Percentiles rank a stretch among this genome's conserved stretches.
These are phyloP conservation scores for Monascus ruber DNA, from an alignment of 2,329 filamentous ascomycete species.

Conservation along the genomic window DNA sequence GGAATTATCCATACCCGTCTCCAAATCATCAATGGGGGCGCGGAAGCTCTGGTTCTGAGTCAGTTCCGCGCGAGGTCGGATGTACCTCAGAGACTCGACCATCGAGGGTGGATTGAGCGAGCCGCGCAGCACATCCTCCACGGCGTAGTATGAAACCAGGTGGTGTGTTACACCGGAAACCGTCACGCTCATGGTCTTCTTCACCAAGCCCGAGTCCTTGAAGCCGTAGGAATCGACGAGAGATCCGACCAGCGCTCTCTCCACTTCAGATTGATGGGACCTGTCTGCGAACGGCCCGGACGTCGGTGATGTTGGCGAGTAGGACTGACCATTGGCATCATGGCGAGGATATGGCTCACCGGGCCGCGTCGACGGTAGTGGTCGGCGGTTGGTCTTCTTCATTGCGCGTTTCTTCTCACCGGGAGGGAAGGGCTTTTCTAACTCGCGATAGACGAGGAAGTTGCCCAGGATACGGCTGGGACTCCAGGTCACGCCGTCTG, in stretches of 20 bases:
- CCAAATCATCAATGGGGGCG: slow-evolving; percentile 51
- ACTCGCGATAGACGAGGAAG: slow-evolving; percentile 74
- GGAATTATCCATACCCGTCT: slow-evolving; percentile 30
- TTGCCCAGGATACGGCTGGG: slow-evolving; percentile 77
- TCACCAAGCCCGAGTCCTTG: slow-evolving; percentile 69
- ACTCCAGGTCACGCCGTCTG: slow-evolving; percentile 82
- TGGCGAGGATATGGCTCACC: slow-evolving; percentile 43
- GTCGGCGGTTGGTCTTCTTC: slow-evolving; percentile 51
- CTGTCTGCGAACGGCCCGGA: slow-evolving; percentile 25
- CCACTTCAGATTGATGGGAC: slow-evolving; percentile 32
- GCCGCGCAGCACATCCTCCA: slow-evolving; percentile 63
- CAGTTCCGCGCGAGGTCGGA: slow-evolving; percentile 48
- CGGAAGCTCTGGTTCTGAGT: slow-evolving; percentile 56
- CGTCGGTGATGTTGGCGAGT: slow-evolving; percentile 29
- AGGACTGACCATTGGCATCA: slow-evolving; percentile 26
- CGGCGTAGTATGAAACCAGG: slow-evolving; percentile 77
- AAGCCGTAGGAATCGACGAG: slow-evolving; percentile 84
- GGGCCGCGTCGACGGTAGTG: slow-evolving; percentile 32
- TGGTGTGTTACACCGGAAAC: slow-evolving; percentile 68
- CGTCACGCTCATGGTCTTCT: slow-evolving; percentile 82
- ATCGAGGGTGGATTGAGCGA: slow-evolving; percentile 48
- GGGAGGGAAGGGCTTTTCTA: slow-evolving; percentile 64
- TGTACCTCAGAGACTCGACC: slow-evolving; percentile 38
- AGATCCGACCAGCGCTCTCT: slow-evolving; percentile 62
- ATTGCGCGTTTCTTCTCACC: slow-evolving; percentile 77